Conservation (phyloP, 148 eudicot genomes). For the Vaccinium vitisidaea region DNA sequence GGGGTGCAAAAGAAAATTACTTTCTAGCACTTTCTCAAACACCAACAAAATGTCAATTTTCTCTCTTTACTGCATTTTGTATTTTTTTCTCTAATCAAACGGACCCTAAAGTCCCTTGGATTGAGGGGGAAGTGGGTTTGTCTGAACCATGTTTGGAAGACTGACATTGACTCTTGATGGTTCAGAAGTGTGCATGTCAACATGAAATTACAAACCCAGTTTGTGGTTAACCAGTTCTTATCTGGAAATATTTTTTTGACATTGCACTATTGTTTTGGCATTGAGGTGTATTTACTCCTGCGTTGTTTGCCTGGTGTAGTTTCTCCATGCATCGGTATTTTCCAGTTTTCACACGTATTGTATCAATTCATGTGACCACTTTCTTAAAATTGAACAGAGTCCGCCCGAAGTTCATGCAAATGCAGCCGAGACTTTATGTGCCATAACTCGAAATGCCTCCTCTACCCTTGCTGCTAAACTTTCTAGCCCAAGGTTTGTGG, state of each 20-base stretch:
- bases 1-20: too few species aligned
- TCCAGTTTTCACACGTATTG: neutral
- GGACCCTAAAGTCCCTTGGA: neutral
- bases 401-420: constrained; percentile 96
- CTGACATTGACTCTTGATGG: neutral
- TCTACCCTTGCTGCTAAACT: constrained; percentile 90
- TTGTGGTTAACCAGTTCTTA: neutral
- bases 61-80: too few species aligned
- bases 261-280: neutral
- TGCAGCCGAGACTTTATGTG: constrained; percentile 89
- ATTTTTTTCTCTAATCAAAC: too few species aligned
- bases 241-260: neutral
- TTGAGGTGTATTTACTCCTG: constrained; percentile 4
- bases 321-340: neutral
- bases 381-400: constrained; percentile 46
- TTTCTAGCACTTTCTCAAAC: too few species aligned
- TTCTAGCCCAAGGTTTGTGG: constrained; percentile 77
- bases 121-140: neutral
- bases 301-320: neutral
- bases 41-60: too few species aligned
- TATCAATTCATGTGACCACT: constrained; percentile 12
- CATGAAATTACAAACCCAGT: neutral
- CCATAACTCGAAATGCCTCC: constrained; percentile 78
- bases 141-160: neutral
- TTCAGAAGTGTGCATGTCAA: neutral